Base-by-base conservation (phyloP, 208 protist species). In the Balamuthia mandrillaris region DNA sequence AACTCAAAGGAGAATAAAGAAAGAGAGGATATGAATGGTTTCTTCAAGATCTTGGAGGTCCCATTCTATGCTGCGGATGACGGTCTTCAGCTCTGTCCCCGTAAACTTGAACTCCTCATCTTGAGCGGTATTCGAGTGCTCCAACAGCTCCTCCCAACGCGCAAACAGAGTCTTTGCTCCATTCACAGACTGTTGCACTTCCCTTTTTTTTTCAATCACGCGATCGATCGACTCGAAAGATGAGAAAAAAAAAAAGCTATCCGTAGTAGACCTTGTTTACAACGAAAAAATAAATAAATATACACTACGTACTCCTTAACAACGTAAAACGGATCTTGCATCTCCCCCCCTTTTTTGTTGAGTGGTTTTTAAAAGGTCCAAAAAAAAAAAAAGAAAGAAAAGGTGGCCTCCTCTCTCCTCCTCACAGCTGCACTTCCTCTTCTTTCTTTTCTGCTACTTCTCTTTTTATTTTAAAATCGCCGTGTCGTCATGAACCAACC, bases 91-190 rank as follows among this genome's bases (percentile, higher is more conserved):
- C 41, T 75, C 66, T 39, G 47, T 4, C 10, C 42, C 54, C 9
- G 66, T 75, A 39, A 39, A 75, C n/a, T 75, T 75, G 66, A 75
- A 75, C 66, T 75, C 66, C 27, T 75, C 66, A 45, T 75, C 66
- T 45, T 75, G 42, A 0, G 66, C 66, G 3, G 66, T 75, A 45
- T 75, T 75, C 27, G 41, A 41, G 9, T 39, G 47, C 14, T 75
- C 41, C 27, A 75, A 45, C 2, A 75, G 66, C 42, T 75, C 66
- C 27, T 75, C 42, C 66, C 66, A 75, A 16, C 66, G 66, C 5
- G 2, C 21, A 45, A 56, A 75, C 10, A 75, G 41, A 39, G 66
- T 75, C 42, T 45, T 39, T 45, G 66, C 66, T 4, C 66, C 66
- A 18, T 52, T 75, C 35, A 75, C 66, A 45, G 42, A 56, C 66